phyloP scores from a whole-genome alignment of 1,284 basidiomycete species.

The Pyrrhoderma noxium region DNA sequence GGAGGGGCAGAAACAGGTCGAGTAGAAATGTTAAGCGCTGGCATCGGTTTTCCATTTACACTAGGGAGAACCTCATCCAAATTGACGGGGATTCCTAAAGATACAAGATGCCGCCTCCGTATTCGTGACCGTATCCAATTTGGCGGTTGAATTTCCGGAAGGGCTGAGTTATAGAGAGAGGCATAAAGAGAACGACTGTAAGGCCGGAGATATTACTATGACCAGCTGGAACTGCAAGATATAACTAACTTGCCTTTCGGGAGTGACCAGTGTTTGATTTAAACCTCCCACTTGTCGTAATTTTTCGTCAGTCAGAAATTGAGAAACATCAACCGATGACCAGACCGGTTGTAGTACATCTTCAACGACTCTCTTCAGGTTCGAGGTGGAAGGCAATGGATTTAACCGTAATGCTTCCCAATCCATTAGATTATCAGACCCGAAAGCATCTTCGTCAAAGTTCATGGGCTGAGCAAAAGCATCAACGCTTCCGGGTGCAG shows the following conservation, averaged over 20 bases:
- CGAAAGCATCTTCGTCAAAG: constrained; percentile 31
- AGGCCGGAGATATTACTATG: not conserved
- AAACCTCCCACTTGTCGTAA: constrained; percentile 76
- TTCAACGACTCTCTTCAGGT: constrained; percentile 55
- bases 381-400: constrained; percentile 50
- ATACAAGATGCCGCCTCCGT: constrained; percentile 80
- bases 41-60: constrained; percentile 61
- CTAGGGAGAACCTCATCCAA: constrained; percentile 84
- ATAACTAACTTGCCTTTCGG: constrained; percentile 56
- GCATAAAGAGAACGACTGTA: constrained; percentile 72
- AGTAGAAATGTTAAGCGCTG: constrained; percentile 76
- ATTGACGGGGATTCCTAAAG: constrained; percentile 88
- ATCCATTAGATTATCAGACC: constrained; percentile 19
- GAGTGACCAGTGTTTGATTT: constrained; percentile 65
- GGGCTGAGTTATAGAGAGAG: constrained; percentile 49
- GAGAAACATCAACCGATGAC: constrained; percentile 40
- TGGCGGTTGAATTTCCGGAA: constrained; percentile 67
- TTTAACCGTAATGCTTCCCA: constrained; percentile 63
- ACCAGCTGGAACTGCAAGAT: not conserved
- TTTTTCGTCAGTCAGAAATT: constrained; percentile 58
- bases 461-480: constrained; percentile 36
- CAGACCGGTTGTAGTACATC: constrained; percentile 63
- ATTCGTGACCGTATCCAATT: constrained; percentile 90
- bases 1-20: constrained; percentile 74
- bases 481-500: constrained; percentile 28